These are phyloP conservation scores for Eucalyptus tenuipes DNA, from an alignment of 345 rosid species.

Conservation along the genomic window DNA sequence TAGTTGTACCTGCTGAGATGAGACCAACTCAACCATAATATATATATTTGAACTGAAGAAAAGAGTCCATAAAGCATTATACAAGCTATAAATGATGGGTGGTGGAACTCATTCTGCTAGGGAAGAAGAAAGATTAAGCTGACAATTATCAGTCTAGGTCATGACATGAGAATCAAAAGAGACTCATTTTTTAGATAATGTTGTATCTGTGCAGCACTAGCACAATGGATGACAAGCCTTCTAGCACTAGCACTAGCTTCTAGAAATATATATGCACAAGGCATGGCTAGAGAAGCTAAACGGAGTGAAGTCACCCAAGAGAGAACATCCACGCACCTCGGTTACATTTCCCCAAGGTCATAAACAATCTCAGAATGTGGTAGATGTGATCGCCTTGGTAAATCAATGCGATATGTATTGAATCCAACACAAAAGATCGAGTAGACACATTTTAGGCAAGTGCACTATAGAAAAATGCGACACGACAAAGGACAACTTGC, in stretches of 20 bases:
- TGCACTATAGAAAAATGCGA: not conserved
- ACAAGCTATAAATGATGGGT: not conserved
- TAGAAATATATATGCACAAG: not conserved
- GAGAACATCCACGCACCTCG: not conserved
- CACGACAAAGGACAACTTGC: not conserved
- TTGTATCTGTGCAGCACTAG: not conserved
- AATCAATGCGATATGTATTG: not conserved
- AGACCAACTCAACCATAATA: not conserved
- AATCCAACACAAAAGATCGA: not conserved
- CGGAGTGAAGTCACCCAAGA: not conserved
- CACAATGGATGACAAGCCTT: not conserved
- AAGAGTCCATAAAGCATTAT: not conserved
- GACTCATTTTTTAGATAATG: not conserved
- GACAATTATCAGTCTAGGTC: not conserved
- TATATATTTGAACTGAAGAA: not conserved
- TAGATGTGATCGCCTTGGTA: not conserved
- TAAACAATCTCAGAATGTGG: not conserved
- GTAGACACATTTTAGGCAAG: not conserved
- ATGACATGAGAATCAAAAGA: not conserved
- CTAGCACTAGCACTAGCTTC: not conserved
- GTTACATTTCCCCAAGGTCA: not conserved
- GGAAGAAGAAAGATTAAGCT: not conserved
- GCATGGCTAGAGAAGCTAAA: not conserved
- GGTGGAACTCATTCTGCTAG: not conserved
- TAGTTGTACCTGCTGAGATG: not conserved